phyloP scores from a whole-genome alignment of 2,329 filamentous ascomycete species.

The Teratosphaeria nubilosa region DNA sequence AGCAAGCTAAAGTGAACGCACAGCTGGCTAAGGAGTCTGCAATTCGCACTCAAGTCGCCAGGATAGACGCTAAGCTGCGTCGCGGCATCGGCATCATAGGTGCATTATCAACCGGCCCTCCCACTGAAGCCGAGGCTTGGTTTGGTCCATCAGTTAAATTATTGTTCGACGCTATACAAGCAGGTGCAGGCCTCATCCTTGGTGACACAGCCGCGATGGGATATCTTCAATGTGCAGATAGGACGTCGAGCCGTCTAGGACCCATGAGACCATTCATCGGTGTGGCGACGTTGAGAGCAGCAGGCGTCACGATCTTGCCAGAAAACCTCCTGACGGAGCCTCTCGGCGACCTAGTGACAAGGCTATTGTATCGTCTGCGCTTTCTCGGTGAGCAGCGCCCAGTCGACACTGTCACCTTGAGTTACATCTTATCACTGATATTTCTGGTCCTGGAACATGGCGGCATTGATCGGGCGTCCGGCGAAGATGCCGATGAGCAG shows the following conservation, averaged over 20 bases:
- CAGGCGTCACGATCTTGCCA: slow-evolving; percentile 63
- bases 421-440: slow-evolving; percentile 75
- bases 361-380: slow-evolving; percentile 80
- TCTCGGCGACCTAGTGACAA: slow-evolving; percentile 70
- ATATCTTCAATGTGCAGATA: slow-evolving; percentile 70
- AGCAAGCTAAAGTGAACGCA: slow-evolving; percentile 79
- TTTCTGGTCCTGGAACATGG: slow-evolving; percentile 69
- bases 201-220: slow-evolving; percentile 68
- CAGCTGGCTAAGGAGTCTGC: slow-evolving; percentile 78
- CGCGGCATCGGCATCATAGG: slow-evolving; percentile 80
- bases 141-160: slow-evolving; percentile 70
- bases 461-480: slow-evolving; percentile 56
- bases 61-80: slow-evolving; percentile 59
- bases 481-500: slow-evolving; percentile 80
- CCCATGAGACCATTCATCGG: slow-evolving; percentile 73
- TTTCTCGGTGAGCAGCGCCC: slow-evolving; percentile 90
- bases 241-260: slow-evolving; percentile 64
- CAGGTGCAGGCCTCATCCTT: slow-evolving; percentile 70
- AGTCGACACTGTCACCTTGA: slow-evolving; percentile 77
- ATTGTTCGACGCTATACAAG: slow-evolving; percentile 64
- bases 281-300: slow-evolving; percentile 70
- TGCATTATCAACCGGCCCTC: slow-evolving; percentile 72
- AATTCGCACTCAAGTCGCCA: slow-evolving; percentile 63
- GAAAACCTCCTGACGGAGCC: slow-evolving; percentile 66
- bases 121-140: slow-evolving; percentile 82